Conservation (phyloP, 495 filamentous ascomycete genomes). For the Tuber umbilicatum region DNA sequence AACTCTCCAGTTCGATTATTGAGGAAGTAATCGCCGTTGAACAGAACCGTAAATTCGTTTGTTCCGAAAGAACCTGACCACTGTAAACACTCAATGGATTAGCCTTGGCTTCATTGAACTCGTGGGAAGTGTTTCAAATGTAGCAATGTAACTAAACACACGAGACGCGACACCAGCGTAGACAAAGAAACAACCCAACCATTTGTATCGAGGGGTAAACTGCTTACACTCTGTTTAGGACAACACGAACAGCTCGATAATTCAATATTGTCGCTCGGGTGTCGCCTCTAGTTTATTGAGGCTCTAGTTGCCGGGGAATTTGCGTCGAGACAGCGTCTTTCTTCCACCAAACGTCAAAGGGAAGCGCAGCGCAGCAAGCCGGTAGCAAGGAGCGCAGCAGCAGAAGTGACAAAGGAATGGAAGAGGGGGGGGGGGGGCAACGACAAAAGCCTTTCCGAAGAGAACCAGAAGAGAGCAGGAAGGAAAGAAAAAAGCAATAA, state of each 20-base stretch:
- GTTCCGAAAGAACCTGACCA: not conserved
- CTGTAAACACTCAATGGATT: not conserved
- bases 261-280: constrained; percentile 15
- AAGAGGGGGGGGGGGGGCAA: constrained; percentile 21
- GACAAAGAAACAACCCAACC: constrained; percentile 5
- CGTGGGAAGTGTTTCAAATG: constrained; percentile 10
- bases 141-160: constrained; percentile 18
- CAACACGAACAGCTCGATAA: constrained; percentile 9
- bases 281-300: constrained; percentile 16
- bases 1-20: constrained; percentile 17
- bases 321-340: constrained; percentile 36
- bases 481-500: constrained; percentile 21
- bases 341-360: constrained; percentile 26
- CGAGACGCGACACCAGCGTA: constrained; percentile 1
- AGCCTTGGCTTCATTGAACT: constrained; percentile 1
- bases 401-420: constrained; percentile 27
- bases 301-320: constrained; percentile 18
- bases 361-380: constrained; percentile 27
- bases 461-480: constrained; percentile 7
- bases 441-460: constrained; percentile 18
- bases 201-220: not conserved
- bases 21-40: constrained; percentile 10
- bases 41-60: constrained; percentile 20
- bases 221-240: constrained; percentile 22
- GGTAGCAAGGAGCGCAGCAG: constrained; percentile 15